Evolutionary conservation across 192 early-diverging fungal species (phyloP).

Genomic region (Backusella sp.): DNA sequence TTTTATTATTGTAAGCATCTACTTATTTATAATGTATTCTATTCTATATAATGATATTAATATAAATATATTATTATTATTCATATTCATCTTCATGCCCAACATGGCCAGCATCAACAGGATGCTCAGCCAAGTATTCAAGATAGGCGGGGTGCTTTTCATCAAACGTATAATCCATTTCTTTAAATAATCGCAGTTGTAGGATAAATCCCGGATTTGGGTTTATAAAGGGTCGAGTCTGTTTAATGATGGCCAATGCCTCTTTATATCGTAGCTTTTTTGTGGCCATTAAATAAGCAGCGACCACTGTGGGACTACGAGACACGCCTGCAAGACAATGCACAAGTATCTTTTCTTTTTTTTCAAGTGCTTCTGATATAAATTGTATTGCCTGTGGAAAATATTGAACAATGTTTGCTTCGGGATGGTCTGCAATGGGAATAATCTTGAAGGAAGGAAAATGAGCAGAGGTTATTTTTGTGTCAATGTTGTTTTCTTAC

Average conservation of each 20-base stretch:
- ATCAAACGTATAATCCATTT: slow-evolving; percentile 29
- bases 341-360: slow-evolving; percentile 59
- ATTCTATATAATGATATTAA: background rate
- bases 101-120: slow-evolving; percentile 19
- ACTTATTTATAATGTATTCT: no score
- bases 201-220: slow-evolving; percentile 37
- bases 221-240: slow-evolving; percentile 26
- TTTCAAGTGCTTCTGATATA: slow-evolving; percentile 44
- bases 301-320: slow-evolving; percentile 52
- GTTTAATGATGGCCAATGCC: slow-evolving; percentile 33
- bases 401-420: slow-evolving; percentile 66
- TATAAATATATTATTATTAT: background rate
- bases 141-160: slow-evolving; percentile 21
- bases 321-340: slow-evolving; percentile 71
- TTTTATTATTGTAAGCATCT: no score
- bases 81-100: slow-evolving; percentile 26
- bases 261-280: slow-evolving; percentile 18
- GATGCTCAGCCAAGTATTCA: slow-evolving; percentile 17
- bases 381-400: slow-evolving; percentile 64
- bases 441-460: slow-evolving; percentile 18
- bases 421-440: slow-evolving; percentile 33
- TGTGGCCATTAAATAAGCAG: slow-evolving; percentile 58
- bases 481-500: slow-evolving; percentile 1
- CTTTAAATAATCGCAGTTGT: slow-evolving; percentile 31
- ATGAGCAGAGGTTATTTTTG: background rate